phyloP scores from a whole-genome alignment of 179 eudicot genomes.

The Pouteria campechiana region DNA sequence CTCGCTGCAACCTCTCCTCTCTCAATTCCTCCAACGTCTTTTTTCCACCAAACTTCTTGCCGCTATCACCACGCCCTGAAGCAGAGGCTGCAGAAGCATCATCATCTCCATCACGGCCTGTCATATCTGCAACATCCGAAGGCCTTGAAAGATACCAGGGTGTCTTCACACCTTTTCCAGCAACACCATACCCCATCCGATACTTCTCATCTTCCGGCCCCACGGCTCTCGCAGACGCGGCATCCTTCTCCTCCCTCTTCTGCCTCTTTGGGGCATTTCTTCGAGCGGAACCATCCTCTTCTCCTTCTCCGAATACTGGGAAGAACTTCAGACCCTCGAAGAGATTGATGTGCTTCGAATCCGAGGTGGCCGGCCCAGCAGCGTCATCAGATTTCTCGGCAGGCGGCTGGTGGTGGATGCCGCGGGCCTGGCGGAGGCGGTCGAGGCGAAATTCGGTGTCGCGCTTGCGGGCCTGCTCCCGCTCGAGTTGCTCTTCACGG shows the following conservation, averaged over 20 bases:
- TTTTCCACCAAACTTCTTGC: slow-evolving; percentile 23
- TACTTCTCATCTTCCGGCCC: slow-evolving; percentile 87
- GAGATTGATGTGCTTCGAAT: slow-evolving; percentile 66
- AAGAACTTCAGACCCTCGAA: slow-evolving; percentile 85
- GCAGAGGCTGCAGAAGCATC: not conserved
- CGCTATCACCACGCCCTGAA: slow-evolving; percentile 1
- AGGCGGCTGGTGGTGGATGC: slow-evolving; percentile 18
- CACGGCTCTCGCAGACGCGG: slow-evolving; percentile 26
- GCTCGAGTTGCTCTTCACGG: slow-evolving; percentile 70
- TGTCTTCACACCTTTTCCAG: slow-evolving; percentile 75
- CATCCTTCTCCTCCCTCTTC: slow-evolving; percentile 46
- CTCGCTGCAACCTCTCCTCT: slow-evolving; percentile 85
- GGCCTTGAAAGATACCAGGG: slow-evolving; percentile 72
- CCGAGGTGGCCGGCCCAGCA: slow-evolving; percentile 1
- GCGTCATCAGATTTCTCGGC: not conserved
- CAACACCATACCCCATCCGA: slow-evolving; percentile 75
- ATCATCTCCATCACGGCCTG: slow-evolving; percentile 3
- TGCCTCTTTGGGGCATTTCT: slow-evolving; percentile 13
- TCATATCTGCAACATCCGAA: slow-evolving; percentile 9
- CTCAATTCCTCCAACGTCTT: slow-evolving; percentile 73
- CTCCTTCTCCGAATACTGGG: slow-evolving; percentile 24
- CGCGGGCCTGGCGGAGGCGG: slow-evolving; percentile 67
- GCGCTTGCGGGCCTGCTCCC: slow-evolving; percentile 57
- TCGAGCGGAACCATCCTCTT: slow-evolving; percentile 20
- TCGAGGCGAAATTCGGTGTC: slow-evolving; percentile 62